A percentile compares a stretch with the other conserved stretches of the same genome.
Evolutionary conservation across 129 eudicot species (phyloP).

Genomic region (Tagetes patula): DNA sequence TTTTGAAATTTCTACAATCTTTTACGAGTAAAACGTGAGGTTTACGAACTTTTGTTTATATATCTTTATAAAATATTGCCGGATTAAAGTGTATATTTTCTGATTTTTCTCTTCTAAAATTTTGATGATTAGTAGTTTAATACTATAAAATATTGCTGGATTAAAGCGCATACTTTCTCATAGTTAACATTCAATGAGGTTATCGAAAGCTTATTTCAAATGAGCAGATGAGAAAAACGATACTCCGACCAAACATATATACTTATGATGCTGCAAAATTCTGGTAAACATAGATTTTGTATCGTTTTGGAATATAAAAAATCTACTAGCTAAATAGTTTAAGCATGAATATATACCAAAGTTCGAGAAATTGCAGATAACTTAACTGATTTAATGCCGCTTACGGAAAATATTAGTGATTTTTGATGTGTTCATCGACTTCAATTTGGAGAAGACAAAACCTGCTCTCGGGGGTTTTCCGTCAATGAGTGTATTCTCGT

Average conservation of each 20-base stretch:
- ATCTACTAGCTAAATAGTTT: not conserved
- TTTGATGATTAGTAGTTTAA: too few relatives aligned
- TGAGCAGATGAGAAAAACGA: too few relatives aligned
- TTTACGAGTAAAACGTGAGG: too few relatives aligned
- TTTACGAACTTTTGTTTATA: too few relatives aligned
- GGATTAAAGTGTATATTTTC: too few relatives aligned
- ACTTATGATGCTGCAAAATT: constrained; percentile 9
- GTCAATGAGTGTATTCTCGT: constrained; percentile 71
- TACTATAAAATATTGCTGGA: too few relatives aligned
- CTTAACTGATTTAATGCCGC: constrained; percentile 39
- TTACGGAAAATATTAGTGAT: constrained; percentile 61
- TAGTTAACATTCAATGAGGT: too few relatives aligned
- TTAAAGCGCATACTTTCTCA: too few relatives aligned
- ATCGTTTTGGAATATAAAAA: not conserved
- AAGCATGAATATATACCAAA: constrained; percentile 4
- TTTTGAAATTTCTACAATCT: too few relatives aligned
- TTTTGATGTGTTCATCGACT: constrained; percentile 57
- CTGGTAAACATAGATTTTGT: constrained; percentile 5
- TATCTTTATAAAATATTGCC: too few relatives aligned
- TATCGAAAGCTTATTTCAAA: too few relatives aligned
- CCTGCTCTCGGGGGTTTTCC: constrained; percentile 88
- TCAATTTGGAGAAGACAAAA: constrained; percentile 80
- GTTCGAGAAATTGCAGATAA: not conserved
- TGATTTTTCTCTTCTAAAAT: too few relatives aligned
- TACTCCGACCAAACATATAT: not conserved